Conservation (phyloP, 495 filamentous ascomycete genomes). For the Neurospora discreta region DNA sequence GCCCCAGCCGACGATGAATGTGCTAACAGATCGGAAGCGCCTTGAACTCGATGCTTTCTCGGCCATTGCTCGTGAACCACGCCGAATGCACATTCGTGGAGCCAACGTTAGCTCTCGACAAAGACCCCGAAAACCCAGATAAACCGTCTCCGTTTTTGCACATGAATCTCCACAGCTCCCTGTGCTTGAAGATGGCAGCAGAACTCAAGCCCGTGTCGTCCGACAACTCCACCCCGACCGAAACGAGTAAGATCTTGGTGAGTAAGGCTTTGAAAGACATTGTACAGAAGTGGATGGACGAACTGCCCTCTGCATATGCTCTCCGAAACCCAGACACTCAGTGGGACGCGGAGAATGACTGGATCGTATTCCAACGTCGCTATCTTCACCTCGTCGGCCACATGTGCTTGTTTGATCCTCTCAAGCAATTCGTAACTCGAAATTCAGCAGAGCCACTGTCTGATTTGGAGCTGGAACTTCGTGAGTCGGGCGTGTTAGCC, state of each 20-base stretch:
- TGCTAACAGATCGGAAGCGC: slow-evolving; percentile 15
- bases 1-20: background rate
- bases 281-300: slow-evolving; percentile 28
- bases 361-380: slow-evolving; percentile 36
- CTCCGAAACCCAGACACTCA: slow-evolving; percentile 29
- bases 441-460: slow-evolving; percentile 18
- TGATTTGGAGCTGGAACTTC: slow-evolving; percentile 17
- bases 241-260: slow-evolving; percentile 9
- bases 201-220: slow-evolving; percentile 5
- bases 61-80: slow-evolving; percentile 28
- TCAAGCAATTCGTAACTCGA: slow-evolving; percentile 34
- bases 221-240: background rate
- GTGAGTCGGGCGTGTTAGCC: slow-evolving; percentile 27
- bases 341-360: slow-evolving; percentile 32
- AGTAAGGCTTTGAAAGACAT: slow-evolving; percentile 11
- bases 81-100: slow-evolving; percentile 23
- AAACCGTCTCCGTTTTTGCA: slow-evolving; percentile 32
- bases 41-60: slow-evolving; percentile 26
- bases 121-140: slow-evolving; percentile 20
- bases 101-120: slow-evolving; percentile 29
- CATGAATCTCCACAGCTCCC: slow-evolving; percentile 27
- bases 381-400: slow-evolving; percentile 38
- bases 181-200: slow-evolving; percentile 19
- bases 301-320: slow-evolving; percentile 32
- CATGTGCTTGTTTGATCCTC: slow-evolving; percentile 32